Percentiles rank a stretch among this genome's conserved stretches.
These are phyloP conservation scores for Dactylellina cionopaga DNA, from an alignment of 2,329 filamentous ascomycete species.

Conservation along the genomic window DNA sequence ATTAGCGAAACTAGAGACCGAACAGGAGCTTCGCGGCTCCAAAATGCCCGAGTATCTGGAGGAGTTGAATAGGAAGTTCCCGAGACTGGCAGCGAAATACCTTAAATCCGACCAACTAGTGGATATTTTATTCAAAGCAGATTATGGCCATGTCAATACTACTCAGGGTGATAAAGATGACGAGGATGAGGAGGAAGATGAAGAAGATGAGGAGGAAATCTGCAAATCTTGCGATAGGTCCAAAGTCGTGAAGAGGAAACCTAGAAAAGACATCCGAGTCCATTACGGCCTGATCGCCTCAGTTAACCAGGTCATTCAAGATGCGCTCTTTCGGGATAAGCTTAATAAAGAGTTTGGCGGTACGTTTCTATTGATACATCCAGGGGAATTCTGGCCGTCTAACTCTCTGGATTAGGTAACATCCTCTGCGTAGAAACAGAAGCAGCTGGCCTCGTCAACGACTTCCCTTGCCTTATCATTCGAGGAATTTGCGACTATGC, in stretches of 20 bases:
- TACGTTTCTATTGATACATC: not conserved
- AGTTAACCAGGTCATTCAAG: conserved; percentile 54
- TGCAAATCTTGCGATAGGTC: conserved; percentile 6
- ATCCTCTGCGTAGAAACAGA: conserved; percentile 46
- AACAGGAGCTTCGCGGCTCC: not conserved
- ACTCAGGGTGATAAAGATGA: not conserved
- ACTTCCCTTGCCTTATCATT: conserved; percentile 7
- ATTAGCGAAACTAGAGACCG: not conserved
- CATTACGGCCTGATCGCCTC: conserved; percentile 15
- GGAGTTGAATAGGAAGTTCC: not conserved
- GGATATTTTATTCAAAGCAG: conserved; percentile 1
- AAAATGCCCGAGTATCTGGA: conserved; percentile 8
- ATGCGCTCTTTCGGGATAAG: conserved; percentile 52
- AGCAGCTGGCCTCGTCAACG: no score
- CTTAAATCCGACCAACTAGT: not conserved
- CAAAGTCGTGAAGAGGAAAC: not conserved
- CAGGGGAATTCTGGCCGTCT: not conserved
- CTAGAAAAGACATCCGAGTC: not conserved
- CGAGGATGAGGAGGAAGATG: not conserved
- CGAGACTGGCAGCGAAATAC: conserved; percentile 4
- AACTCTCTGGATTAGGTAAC: not conserved
- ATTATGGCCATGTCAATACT: not conserved
- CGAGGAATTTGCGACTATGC: conserved; percentile 27
- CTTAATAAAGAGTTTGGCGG: conserved; percentile 26
- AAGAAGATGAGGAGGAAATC: not conserved